phyloP scores from a whole-genome alignment of 768 basidiomycete species.

The Steccherinum ochraceum region DNA sequence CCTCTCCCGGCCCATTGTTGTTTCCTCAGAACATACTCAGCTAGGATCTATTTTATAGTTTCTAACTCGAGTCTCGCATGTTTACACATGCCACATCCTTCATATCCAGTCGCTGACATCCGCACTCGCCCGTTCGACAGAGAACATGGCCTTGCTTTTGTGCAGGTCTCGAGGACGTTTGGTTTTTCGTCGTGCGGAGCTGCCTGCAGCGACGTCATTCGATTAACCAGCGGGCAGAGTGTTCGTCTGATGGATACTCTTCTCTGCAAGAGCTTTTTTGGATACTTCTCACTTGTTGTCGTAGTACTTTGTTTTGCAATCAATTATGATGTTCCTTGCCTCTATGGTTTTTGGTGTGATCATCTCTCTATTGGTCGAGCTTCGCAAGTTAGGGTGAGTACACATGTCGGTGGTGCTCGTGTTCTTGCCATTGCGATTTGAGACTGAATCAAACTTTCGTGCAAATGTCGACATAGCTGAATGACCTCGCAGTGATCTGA shows the following conservation, averaged over 20 bases:
- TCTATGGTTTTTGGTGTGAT: too few relatives aligned
- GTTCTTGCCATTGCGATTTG: too few relatives aligned
- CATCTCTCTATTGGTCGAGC: too few relatives aligned
- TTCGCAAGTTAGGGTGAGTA: too few relatives aligned
- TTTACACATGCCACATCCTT: conserved; percentile 70
- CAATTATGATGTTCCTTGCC: too few relatives aligned
- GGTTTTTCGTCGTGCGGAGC: conserved; percentile 12
- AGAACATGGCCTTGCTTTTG: conserved; percentile 43
- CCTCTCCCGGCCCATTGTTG: conserved; percentile 7
- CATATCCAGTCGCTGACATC: conserved; percentile 66
- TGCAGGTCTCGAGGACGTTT: conserved; percentile 59
- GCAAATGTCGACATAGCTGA: too few relatives aligned
- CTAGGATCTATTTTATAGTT: conserved; percentile 78
- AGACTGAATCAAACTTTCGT: too few relatives aligned
- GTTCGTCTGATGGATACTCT: conserved; percentile 7
- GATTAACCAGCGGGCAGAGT: conserved; percentile 5
- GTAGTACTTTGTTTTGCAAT: too few relatives aligned
- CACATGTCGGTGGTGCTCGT: too few relatives aligned
- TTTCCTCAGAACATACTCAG: conserved; percentile 68
- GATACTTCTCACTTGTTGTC: too few relatives aligned
- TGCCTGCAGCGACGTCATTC: background rate
- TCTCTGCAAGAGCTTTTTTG: too few relatives aligned
- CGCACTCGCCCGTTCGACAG: conserved; percentile 60
- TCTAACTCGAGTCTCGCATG: conserved; percentile 76
- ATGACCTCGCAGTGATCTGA: too few relatives aligned